Evolutionary conservation across 345 rosid species (phyloP).

Genomic region (Trapa incisa): DNA sequence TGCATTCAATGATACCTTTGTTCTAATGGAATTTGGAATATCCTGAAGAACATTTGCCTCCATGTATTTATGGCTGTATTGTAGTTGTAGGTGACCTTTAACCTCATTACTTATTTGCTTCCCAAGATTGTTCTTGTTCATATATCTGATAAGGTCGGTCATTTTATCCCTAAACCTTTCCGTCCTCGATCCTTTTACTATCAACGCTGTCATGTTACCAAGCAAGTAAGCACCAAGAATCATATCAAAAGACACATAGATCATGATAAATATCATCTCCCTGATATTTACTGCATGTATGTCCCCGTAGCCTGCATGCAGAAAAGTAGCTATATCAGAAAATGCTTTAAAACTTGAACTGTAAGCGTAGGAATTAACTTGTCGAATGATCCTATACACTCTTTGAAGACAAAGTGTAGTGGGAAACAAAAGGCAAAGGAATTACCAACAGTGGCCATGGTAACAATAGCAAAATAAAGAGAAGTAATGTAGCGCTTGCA

Average conservation of each 20-base stretch:
- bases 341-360: background rate
- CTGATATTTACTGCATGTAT: slow-evolving; percentile 77
- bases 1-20: slow-evolving; percentile 37
- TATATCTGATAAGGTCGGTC: slow-evolving; percentile 57
- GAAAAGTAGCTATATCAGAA: slow-evolving; percentile 2
- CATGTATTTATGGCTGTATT: slow-evolving; percentile 40
- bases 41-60: slow-evolving; percentile 70
- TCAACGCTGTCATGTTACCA: slow-evolving; percentile 88
- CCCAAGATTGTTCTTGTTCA: slow-evolving; percentile 56
- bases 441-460: slow-evolving; percentile 90
- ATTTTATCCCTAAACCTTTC: slow-evolving; percentile 67
- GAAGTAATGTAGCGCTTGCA: slow-evolving; percentile 68
- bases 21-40: slow-evolving; percentile 58
- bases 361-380: too few relatives aligned
- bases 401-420: background rate
- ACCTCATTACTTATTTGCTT: slow-evolving; percentile 46
- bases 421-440: background rate
- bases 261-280: slow-evolving; percentile 83
- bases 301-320: slow-evolving; percentile 75
- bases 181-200: slow-evolving; percentile 82
- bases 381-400: background rate
- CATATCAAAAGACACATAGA: slow-evolving; percentile 75
- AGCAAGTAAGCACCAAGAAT: slow-evolving; percentile 80
- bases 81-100: slow-evolving; percentile 50
- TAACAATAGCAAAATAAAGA: slow-evolving; percentile 71